Conservation (phyloP, 2,329 filamentous ascomycete species). For the Scleromitrula shiraiana region DNA sequence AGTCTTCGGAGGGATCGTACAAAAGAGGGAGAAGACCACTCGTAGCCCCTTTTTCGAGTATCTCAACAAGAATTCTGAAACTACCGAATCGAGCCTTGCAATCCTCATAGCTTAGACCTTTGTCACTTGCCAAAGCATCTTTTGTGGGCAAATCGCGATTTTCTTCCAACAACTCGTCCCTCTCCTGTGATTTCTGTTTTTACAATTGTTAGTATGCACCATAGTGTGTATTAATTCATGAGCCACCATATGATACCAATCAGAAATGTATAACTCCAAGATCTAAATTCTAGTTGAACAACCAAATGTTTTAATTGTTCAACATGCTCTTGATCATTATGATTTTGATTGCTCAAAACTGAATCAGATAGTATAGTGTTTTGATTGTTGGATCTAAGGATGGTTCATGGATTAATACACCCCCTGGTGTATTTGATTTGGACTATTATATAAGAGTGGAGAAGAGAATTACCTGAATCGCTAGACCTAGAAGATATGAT, state of each 20-base stretch:
- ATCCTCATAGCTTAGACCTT: constrained; percentile 19
- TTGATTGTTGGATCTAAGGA: no score
- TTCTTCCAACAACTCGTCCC: constrained; percentile 16
- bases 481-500: constrained; percentile 26
- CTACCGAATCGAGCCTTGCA: constrained; percentile 21
- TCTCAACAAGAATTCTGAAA: constrained; percentile 14
- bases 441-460: no score
- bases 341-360: no score
- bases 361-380: no score
- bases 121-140: constrained; percentile 18
- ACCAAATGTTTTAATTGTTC: no score
- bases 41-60: constrained; percentile 9
- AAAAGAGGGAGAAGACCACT: constrained; percentile 7
- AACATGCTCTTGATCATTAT: no score
- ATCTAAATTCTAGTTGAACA: no score
- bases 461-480: constrained; percentile 5
- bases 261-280: neutral
- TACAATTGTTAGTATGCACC: no score
- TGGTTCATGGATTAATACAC: no score
- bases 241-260: no score
- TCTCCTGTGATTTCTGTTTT: constrained; percentile 23
- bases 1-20: constrained; percentile 10
- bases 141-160: constrained; percentile 19
- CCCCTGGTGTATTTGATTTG: no score
- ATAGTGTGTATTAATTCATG: no score